Conservation (phyloP, 2,329 filamentous ascomycete genomes). For the Ilyonectria sp. region DNA sequence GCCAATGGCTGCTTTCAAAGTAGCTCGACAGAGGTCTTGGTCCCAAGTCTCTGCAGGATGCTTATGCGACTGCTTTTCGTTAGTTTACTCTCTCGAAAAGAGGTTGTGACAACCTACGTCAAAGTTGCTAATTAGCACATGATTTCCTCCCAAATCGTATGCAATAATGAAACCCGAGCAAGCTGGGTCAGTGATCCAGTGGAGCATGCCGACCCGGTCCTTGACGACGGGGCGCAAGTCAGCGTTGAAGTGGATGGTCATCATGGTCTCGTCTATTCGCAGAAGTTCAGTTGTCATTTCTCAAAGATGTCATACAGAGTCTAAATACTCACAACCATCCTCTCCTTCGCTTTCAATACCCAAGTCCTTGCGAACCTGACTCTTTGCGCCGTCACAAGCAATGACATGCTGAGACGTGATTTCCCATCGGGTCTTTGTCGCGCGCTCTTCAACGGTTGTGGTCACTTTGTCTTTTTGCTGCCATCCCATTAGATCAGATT, state of each 20-base stretch:
- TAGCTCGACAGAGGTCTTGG: constrained; percentile 11
- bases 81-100: background rate
- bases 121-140: constrained; percentile 61
- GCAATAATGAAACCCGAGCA: constrained; percentile 61
- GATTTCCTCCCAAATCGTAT: constrained; percentile 58
- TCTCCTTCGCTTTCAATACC: constrained; percentile 58
- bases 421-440: constrained; percentile 36
- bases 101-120: constrained; percentile 40
- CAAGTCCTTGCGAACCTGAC: constrained; percentile 50
- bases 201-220: constrained; percentile 59
- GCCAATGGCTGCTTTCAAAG: constrained; percentile 46
- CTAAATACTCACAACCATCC: constrained; percentile 53
- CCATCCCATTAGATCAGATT: background rate
- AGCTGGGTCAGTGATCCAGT: constrained; percentile 61
- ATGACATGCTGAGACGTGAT: constrained; percentile 53
- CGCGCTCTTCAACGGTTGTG: constrained; percentile 50
- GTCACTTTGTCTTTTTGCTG: constrained; percentile 40
- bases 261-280: constrained; percentile 58
- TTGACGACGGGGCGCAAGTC: constrained; percentile 56
- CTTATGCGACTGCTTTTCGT: constrained; percentile 6
- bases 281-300: constrained; percentile 13
- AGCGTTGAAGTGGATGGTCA: constrained; percentile 62
- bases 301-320: background rate
- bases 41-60: constrained; percentile 22
- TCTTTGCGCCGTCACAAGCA: constrained; percentile 56